Base-by-base conservation (phyloP, 371 early-diverging fungal species). In the Zychaea mexicana region DNA sequence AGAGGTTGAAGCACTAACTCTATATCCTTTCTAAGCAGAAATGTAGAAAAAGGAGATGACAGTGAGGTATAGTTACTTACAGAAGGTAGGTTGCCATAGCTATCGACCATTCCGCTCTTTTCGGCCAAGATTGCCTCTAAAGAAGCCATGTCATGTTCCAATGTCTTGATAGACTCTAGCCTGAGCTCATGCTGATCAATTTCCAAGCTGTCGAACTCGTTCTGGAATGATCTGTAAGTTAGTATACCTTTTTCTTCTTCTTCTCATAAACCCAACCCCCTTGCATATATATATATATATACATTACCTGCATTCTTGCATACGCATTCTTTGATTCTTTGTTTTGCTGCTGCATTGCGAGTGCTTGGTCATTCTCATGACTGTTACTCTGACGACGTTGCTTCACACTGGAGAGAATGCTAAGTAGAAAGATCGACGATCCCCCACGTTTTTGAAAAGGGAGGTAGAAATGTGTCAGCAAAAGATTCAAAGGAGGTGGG, bases 111-210 rank as follows among this genome's bases (percentile, higher is more conserved):
- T 38, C 21, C 53, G 42, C 21, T 58, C n/a, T 64, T 42, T 27
- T 64, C 58, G 21, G 59, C 59, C 27, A 64, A 30, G n/a, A 19
- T 22, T 0, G 52, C 53, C 58, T 67, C 59, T 45, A 67, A 31
- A 8, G 57, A 46, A 19, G 26, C 31, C 53, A 59, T 47, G 5
- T 67, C 62, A n/a, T 67, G 62, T 17, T 58, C 62, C 33, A 67
- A 38, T 32, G 49, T 62, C 22, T 57, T 49, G n/a, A 67, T 33
- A 17, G 61, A 38, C n/a, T 42, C 54, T 19, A 67, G 36, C 2
- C 67, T 57, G 13, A 67, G 36, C 28, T 60, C 52, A 30, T 62
- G 62, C 28, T 67, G 62, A 27, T 62, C 67, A 10, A 67, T 52
- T 19, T 53, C 62, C 22, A 52, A 26, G 13, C 31, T 60, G 12